A percentile compares a stretch with the other conserved stretches of the same genome.
These are phyloP conservation scores for Wickerhamiella spandovensis DNA, from an alignment of 805 yeast species.

Conservation along the genomic window DNA sequence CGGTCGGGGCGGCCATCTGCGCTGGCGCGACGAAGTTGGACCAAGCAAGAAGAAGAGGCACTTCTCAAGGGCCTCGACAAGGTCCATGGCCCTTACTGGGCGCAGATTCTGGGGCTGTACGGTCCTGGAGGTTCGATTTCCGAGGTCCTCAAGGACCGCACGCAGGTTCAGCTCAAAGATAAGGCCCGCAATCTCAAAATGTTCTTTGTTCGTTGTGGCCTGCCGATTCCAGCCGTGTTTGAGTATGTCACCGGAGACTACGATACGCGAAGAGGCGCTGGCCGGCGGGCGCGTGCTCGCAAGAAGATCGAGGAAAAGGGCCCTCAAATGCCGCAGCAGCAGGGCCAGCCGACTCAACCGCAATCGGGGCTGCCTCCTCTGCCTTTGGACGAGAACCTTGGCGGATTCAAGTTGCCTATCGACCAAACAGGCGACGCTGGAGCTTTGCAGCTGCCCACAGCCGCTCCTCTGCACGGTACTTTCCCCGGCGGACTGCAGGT, in stretches of 20 bases:
- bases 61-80: conserved; percentile 61
- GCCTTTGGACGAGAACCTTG: not conserved
- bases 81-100: conserved; percentile 85
- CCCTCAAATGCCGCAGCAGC: not conserved
- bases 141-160: conserved; percentile 74
- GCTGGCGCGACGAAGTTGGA: conserved; percentile 59
- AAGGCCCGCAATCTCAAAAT: conserved; percentile 94
- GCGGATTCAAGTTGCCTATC: not conserved
- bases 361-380: not conserved
- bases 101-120: conserved; percentile 74
- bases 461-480: not conserved
- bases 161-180: conserved; percentile 86
- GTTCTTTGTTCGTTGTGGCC: conserved; percentile 61
- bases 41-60: conserved; percentile 77
- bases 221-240: conserved; percentile 69
- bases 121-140: conserved; percentile 87
- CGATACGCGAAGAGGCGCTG: conserved; percentile 16
- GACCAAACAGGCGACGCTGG: not conserved
- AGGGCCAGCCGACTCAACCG: not conserved
- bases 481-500: not conserved
- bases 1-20: conserved; percentile 13
- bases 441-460: not conserved
- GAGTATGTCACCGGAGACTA: conserved; percentile 75
- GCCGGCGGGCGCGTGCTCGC: conserved; percentile 3
- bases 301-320: not conserved